Base-by-base conservation (phyloP, 495 filamentous ascomycete genomes). In the Apodospora peruviana region DNA sequence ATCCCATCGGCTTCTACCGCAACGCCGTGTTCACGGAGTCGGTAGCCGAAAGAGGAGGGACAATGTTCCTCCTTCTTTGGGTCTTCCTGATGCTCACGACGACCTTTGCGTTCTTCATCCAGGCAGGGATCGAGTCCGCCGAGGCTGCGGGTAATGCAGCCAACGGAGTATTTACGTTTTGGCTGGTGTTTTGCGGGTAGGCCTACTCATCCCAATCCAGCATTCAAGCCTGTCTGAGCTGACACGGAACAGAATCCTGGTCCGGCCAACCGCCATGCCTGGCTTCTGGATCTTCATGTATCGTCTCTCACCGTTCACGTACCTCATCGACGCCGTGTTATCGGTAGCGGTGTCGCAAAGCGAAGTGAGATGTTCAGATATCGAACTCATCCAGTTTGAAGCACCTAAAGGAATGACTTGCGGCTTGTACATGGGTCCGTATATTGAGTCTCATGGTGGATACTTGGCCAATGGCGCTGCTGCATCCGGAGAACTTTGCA, bases 211-310 rank as follows among this genome's bases (percentile, higher is more conserved):
- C n/a, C n/a, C n/a, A n/a, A n/a, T n/a, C n/a, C n/a, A n/a, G n/a
- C n/a, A n/a, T n/a, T n/a, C n/a, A n/a, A n/a, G n/a, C n/a, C n/a
- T n/a, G n/a, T n/a, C n/a, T n/a, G n/a, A n/a, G n/a, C n/a, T n/a
- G n/a, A n/a, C n/a, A n/a, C n/a, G n/a, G n/a, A n/a, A n/a, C n/a
- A n/a, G n/a, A 0, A 4, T 23, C 67, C 72, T 9, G 72, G 25
- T 70, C 59, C 10, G 73, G 75, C 57, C 76, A 62, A 57, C 38
- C n/a, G 80, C 64, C 0, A 63, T 86, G 0, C 83, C 83, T 1
- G 65, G 77, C 0, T 87, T 87, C 67, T 89, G 85, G 84, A 79
- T 78, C 24, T 87, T 87, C 64, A 84, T 87, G 79, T 86, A 86
- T 61, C 75, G 78, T 4, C 69, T 82, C 11, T 82, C 78, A 0